Conservation (phyloP, 306 rosid species). For the Chamaecrista fasciculata region DNA sequence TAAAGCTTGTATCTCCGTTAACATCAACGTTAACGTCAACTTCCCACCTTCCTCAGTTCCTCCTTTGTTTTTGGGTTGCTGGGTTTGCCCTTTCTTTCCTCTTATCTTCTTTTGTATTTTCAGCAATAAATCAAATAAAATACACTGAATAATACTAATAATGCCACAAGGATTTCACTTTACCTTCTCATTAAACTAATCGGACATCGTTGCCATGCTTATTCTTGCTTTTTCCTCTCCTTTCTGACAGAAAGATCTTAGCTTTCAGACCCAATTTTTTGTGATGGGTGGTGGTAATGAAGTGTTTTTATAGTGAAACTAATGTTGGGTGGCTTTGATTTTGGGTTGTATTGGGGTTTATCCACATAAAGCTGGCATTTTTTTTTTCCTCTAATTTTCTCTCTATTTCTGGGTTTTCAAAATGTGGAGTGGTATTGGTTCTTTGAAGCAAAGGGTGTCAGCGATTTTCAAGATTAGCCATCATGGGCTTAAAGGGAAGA, state of each 20-base stretch:
- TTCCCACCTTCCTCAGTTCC: neutral
- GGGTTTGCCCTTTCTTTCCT: neutral
- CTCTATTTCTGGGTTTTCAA: slow-evolving; percentile 8
- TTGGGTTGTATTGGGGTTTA: neutral
- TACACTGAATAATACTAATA: neutral
- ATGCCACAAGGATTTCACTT: neutral
- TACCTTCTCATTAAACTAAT: neutral
- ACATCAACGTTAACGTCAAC: too few species aligned
- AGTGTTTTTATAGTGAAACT: neutral
- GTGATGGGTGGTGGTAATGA: slow-evolving; percentile 13
- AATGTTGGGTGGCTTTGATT: slow-evolving; percentile 15
- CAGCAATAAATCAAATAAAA: neutral
- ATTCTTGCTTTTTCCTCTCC: neutral
- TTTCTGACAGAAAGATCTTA: slow-evolving; percentile 7
- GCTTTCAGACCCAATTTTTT: slow-evolving; percentile 15
- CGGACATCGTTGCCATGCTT: neutral
- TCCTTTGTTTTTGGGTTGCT: neutral
- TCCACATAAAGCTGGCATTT: slow-evolving; percentile 3
- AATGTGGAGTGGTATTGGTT: slow-evolving; percentile 41
- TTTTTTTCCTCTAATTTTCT: neutral
- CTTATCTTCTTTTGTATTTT: neutral
- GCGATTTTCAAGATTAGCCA: slow-evolving; percentile 28
- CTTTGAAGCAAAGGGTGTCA: slow-evolving; percentile 38
- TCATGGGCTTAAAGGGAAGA: slow-evolving; percentile 30
- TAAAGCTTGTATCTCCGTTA: too few species aligned